Conservation (phyloP, 441 rosid genomes). For the Pelargonium myrrhifolium region DNA sequence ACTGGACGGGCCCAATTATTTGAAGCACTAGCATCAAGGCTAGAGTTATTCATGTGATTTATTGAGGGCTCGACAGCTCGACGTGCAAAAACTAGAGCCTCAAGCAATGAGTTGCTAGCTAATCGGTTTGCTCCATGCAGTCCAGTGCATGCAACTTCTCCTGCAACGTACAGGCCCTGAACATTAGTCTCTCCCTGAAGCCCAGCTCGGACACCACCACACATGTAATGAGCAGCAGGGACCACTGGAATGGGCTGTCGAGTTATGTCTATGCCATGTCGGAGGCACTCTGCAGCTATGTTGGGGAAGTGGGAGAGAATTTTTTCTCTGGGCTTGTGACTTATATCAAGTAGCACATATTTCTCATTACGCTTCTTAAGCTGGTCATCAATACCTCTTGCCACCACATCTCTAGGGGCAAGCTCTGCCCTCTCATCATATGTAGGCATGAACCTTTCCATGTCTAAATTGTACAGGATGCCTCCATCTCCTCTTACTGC, state of each 20-base stretch:
- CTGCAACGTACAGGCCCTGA: constrained; percentile 79
- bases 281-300: constrained; percentile 80
- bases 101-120: constrained; percentile 95
- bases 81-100: constrained; percentile 89
- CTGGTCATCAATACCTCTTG: constrained; percentile 96
- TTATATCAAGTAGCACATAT: constrained; percentile 84
- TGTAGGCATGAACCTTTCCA: constrained; percentile 81
- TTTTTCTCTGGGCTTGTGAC: constrained; percentile 69
- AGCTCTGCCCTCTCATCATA: constrained; percentile 91
- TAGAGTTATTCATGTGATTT: constrained; percentile 57
- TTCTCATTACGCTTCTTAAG: constrained; percentile 66
- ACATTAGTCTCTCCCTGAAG: constrained; percentile 92
- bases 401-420: constrained; percentile 95
- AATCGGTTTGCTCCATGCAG: constrained; percentile 94
- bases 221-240: constrained; percentile 97
- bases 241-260: constrained; percentile 82
- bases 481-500: constrained; percentile 99
- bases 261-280: constrained; percentile 71
- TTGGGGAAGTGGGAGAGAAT: constrained; percentile 91
- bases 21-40: constrained; percentile 37
- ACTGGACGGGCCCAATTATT: constrained; percentile 65
- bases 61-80: constrained; percentile 86
- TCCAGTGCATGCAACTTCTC: constrained; percentile 97
- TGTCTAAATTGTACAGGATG: constrained; percentile 63
- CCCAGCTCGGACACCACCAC: constrained; percentile 92